Percentiles rank a stretch among this genome's conserved stretches.
These are phyloP conservation scores for Russula earlei DNA, from an alignment of 768 basidiomycete species.

Conservation along the genomic window DNA sequence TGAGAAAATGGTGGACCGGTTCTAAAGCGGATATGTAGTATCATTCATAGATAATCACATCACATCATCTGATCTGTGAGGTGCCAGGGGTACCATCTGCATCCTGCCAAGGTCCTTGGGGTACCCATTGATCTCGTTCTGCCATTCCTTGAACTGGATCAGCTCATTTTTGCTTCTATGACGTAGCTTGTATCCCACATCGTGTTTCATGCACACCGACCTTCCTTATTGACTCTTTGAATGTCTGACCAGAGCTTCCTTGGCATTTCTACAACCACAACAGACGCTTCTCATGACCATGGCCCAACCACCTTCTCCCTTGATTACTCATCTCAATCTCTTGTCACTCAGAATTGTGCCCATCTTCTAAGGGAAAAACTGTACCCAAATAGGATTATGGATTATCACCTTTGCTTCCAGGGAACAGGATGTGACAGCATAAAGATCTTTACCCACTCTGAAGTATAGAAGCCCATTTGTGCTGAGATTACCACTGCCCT, in stretches of 20 bases:
- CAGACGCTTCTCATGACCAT: background rate
- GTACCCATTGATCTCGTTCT: no score
- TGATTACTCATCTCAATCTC: no score
- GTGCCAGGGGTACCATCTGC: background rate
- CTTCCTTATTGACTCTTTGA: background rate
- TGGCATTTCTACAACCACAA: background rate
- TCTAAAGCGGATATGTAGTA: background rate
- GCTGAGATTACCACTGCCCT: no score
- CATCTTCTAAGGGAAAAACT: background rate
- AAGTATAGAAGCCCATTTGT: constrained; percentile 29
- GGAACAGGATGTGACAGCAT: constrained; percentile 24
- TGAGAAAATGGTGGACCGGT: constrained; percentile 71
- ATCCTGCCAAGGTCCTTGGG: background rate
- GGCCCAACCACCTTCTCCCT: constrained; percentile 3
- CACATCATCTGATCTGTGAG: background rate
- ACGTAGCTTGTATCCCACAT: constrained; percentile 6
- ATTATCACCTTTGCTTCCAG: background rate
- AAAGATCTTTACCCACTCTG: constrained; percentile 24
- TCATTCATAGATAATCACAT: background rate
- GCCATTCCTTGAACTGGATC: constrained; percentile 3
- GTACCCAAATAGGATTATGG: background rate
- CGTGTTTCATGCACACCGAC: constrained; percentile 7
- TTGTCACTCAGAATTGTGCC: background rate
- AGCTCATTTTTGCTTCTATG: constrained; percentile 7
- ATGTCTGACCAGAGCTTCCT: constrained; percentile 6